Evolutionary conservation across 2,329 filamentous ascomycete genomes (phyloP), one percentile per base, ranked within the genome.

Genomic region (Ophiocordyceps unilateralis): DNA sequence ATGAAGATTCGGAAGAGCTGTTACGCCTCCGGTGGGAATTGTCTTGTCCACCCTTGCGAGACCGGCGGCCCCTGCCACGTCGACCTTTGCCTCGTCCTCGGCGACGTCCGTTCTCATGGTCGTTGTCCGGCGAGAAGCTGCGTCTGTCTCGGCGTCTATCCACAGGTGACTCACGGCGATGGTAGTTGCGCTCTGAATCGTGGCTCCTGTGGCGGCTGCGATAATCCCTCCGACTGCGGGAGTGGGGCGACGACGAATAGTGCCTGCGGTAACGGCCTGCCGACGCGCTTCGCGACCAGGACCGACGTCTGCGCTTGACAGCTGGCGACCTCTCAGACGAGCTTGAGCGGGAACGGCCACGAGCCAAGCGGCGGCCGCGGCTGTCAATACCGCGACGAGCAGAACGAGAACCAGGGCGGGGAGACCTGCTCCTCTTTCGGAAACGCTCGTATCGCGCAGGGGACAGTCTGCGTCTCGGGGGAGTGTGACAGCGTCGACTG

Each of bases 1-100:
- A 60, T 58, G 67, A 67, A 54, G 70, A 70, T 55, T 63, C 63
- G 48, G 70, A 70, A 49, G 72, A 73, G 49, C 63, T 63, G 55
- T 66, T 72, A 51, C 63, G 64, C 56, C 67, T 68, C 49, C 64
- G 66, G 40, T 43, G 48, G 24, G 41, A 42, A 15, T 46, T 46
- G 41, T 48, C 47, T 40, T 48, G 23, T 40, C 28, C 40, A 23
- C 47, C 21, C 32, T 41, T 21, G 37, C 28, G 37, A 17, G 17
- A 14, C 20, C 37, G 23, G 19, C 41, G 39, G 22, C 38, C 41
- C 17, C 42, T 30, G 9, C 41, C 34, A 17, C 45, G 45, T 34
- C 28, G 17, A 19, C 19, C 26, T 43, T 41, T 45, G 14, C 32
- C 36, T 20, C 45, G 41, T 40, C 26, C 36, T 26, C 45, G 42